Base-by-base conservation (phyloP, 2,329 filamentous ascomycete species). In the Paradendryphiella salina region DNA sequence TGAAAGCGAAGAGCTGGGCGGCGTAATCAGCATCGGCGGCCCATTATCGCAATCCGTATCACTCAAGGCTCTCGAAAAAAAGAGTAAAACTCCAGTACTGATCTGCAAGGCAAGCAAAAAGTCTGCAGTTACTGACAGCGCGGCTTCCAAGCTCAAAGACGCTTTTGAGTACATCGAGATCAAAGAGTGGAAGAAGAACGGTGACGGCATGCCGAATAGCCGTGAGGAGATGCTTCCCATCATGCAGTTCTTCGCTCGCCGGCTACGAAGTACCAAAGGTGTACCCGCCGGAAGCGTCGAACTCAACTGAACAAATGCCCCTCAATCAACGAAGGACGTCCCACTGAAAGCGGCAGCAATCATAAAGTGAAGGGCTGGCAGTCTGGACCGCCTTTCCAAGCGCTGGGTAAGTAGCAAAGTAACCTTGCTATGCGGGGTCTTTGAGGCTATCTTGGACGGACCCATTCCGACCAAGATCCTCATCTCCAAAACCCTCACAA, bases 171-270 rank as follows among this genome's bases (percentile, higher is more conserved):
- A 68, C 36, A 54, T 71, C 3, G 72, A 75, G 56, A 46, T 74
- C 37, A 68, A 66, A 44, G 72, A 74, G 43, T 75, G 73, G 73
- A 70, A 63, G 65, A 84, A 86, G 66, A 73, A 71, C 2, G 88
- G 86, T 5, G 90, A 96, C 71, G 82, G 81, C 1, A 96, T 96
- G 92, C 90, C 91, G n/a, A 77, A 79, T 37, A 87, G 81, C 68
- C 80, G 87, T 45, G 90, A 95, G 9, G 92, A 97, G 79, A 92
- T 95, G 81, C 68, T 92, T 64, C 91, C 92, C 0, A 82, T 96
- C 53, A 96, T 96, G 90, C 84, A 87, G 66, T 96, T 86, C 70
- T 82, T 91, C 63, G 86, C 86, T 0, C 81, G 86, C 42, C 80
- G 86, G 64, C 72, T 94, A 61, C 66, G 75, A 56, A 83, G 80